Base-by-base conservation (phyloP, 164 flowering plant species). In the Nelumbo lutea region DNA sequence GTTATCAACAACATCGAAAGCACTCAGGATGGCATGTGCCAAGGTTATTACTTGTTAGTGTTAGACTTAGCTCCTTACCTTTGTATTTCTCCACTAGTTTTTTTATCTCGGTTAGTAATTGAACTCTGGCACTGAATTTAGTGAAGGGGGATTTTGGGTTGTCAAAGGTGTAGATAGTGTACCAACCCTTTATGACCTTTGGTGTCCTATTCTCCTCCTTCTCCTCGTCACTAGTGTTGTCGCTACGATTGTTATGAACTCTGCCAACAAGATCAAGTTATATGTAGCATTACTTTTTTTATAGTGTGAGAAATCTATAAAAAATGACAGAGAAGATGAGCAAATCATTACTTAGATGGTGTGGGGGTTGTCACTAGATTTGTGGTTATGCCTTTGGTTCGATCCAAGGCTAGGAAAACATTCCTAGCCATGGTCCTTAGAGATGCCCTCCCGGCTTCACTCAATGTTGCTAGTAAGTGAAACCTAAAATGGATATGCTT, bases 401-500 rank as follows among this genome's bases (percentile, higher is more conserved):
- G 69, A 58, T 90, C 98, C 39, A 80, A 83, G 71, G 83, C 95
- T 2, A 96, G 97, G 68, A 87, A 86, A 74, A 63, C 79, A 14
- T 79, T 94, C 70, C 67, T 90, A 1, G 44, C 80, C 70, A 79
- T 79, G 89, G 84, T 84, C 73, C 96, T 97, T 3, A 96, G 98
- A 57, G 85, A 94, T 67, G 92, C 89, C 66, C 84, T 94, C 61
- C 70, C 91, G 74, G 98, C 93, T 67, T 85, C 98, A 5, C 89
- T 94, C 9, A 97, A 91, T 82, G 90, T 89, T 44, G 77, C 91
- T 72, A 84, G 97, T 94, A 83, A 86, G 97, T 86, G 7, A n/a
- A 46, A 53, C n/a, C 42, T n/a, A 14, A 9, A 53, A 2, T 9
- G 39, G 1, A 57, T 40, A 15, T 15, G 40, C 9, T 57, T 15